Conservation (phyloP, 164 flowering plant genomes). For the Vitis rotundifolia region DNA sequence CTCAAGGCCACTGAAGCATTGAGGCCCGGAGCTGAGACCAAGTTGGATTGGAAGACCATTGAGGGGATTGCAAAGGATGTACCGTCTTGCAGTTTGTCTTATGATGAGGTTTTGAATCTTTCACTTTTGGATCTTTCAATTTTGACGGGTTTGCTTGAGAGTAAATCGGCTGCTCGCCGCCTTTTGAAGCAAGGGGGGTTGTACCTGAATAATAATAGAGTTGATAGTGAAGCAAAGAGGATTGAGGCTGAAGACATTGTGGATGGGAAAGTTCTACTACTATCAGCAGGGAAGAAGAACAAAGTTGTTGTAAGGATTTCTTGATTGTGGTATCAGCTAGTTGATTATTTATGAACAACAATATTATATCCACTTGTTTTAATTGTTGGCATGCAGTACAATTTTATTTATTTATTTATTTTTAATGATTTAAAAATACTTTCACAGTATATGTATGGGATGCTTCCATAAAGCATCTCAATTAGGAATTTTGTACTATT, state of each 20-base stretch:
- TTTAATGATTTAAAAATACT: too few relatives aligned
- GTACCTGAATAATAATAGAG: conserved; percentile 68
- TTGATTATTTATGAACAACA: too few relatives aligned
- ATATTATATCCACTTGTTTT: too few relatives aligned
- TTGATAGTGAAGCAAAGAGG: conserved; percentile 65
- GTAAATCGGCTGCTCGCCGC: conserved; percentile 76
- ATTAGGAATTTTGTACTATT: too few relatives aligned
- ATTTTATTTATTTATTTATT: too few relatives aligned
- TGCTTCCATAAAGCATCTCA: too few relatives aligned
- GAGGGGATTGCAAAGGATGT: conserved; percentile 72
- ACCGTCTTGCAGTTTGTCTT: conserved; percentile 58
- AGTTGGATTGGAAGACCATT: conserved; percentile 61
- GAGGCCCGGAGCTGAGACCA: conserved; percentile 75
- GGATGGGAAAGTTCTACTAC: conserved; percentile 69
- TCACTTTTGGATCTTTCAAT: conserved; percentile 71
- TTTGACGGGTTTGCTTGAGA: conserved; percentile 65
- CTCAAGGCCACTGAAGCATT: conserved; percentile 78
- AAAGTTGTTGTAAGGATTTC: conserved; percentile 72
- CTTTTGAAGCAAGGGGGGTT: conserved; percentile 81
- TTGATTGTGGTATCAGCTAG: conserved; percentile 6
- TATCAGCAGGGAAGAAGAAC: conserved; percentile 89
- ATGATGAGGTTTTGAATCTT: conserved; percentile 47
- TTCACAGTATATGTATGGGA: too few relatives aligned
- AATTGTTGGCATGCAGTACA: too few relatives aligned
- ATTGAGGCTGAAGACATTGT: conserved; percentile 67